Base-by-base conservation (phyloP, 2,329 filamentous ascomycete genomes). In the Botrytis hyacinthi region DNA sequence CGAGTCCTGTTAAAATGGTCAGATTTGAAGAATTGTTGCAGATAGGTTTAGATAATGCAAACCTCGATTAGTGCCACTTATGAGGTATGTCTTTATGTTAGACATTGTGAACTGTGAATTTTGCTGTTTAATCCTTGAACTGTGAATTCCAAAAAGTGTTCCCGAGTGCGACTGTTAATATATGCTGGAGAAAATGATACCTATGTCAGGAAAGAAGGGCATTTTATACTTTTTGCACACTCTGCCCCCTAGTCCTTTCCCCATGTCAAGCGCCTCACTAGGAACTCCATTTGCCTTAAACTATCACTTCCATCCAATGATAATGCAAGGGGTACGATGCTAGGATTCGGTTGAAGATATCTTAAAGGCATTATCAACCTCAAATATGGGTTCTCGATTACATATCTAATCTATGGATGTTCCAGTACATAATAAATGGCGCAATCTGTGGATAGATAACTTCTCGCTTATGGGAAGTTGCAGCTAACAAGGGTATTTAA, bases 61-160 rank as follows among this genome's bases (percentile, higher is more conserved):
- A 63, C 83, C 83, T 44, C 83, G 78, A 73, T 81, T 82, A n/a
- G 80, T 81, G 66, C 83, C 83, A 3, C 82, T 83, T 74, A 85
- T 82, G 22, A 73, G 44, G 20, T 71, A 71, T 37, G 42, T 71
- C 42, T 62, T 63, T 20, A 32, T 35, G 32, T 44, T 26, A 60
- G 67, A 60, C 67, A 70, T 70, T 70, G 10, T 70, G 14, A 12
- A 60, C 60, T 70, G 35, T 70, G 22, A 3, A 42, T 60, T n/a
- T n/a, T 40, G 3, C 37, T 29, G 14, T 18, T 59, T 22, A 40
- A 14, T 32, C n/a, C 5, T 26, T 22, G 8, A n/a, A 12, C n/a
- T 18, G 18, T 14, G 8, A 29, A 42, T 14, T 57, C 12, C 1
- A 32, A 42, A 9, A 29, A 59, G 32, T 40, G 10, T 44, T 44